Base-by-base conservation (phyloP, 2,329 filamentous ascomycete species). In the Calonectria pauciramosa region DNA sequence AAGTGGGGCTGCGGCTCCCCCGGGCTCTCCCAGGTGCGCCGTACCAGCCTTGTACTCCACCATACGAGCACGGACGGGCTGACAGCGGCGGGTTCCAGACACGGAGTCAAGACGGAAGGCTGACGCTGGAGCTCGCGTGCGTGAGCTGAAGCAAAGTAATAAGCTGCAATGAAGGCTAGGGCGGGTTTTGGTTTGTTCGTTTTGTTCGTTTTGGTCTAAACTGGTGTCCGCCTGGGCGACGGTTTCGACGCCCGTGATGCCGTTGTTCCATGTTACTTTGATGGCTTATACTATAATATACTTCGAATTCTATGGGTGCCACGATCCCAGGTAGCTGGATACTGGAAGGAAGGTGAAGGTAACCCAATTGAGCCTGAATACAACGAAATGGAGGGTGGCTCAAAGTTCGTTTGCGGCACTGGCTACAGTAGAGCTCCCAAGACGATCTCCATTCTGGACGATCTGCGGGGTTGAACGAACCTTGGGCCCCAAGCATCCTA, bases 1-100 rank as follows among this genome's bases (percentile, higher is more conserved):
- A 81, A 60, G 80, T 81, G 80, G 80, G 77, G 65, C 76, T 81
- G 79, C 79, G 79, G 79, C 76, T 81, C 79, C 79, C 79, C 77
- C 79, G 74, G 78, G 74, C 71, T 79, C 59, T 70, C 10, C 30
- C 44, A 66, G 66, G 66, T 41, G 49, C 38, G 64, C 64, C 67
- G 51, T 56, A 56, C 66, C 51, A 73, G 71, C 49, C 66, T 70
- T 67, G 71, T 41, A 70, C 41, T 63, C 38, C 66, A 63, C 67
- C 67, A 73, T 38, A 67, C 14, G 72, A 67, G 70, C 76, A 77
- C 77, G 68, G 76, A 76, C 71, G 59, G 63, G 71, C 51, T 59
- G 68, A 52, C 56, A 44, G 36, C 41, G 56, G 65, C 71, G 41
- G 54, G 34, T 70, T 69, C 47, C 52, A 64, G 71, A 72, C 71